Percentiles rank a stretch among this genome's conserved stretches.
Evolutionary conservation across 2,329 filamentous ascomycete genomes (phyloP).

Genomic region (Septoria linicola): DNA sequence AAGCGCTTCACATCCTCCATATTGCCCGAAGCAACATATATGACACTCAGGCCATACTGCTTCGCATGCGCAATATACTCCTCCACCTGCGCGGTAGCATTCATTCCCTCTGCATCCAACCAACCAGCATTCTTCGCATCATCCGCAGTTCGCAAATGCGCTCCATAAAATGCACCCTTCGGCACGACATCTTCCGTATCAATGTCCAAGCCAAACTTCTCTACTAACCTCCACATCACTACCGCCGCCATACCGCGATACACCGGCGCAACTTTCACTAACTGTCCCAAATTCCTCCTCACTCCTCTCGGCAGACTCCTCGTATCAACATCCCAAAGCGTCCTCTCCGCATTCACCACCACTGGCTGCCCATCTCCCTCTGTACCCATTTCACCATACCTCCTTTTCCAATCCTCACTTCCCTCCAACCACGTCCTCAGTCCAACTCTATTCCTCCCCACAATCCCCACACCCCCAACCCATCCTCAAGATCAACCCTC

Average conservation of each 20-base stretch:
- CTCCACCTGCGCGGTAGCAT: conserved; percentile 41
- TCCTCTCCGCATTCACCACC: conserved; percentile 33
- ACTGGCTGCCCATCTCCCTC: conserved; percentile 12
- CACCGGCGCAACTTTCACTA: conserved; percentile 30
- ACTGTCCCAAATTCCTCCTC: conserved; percentile 33
- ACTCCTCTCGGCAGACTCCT: conserved; percentile 25
- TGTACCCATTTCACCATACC: conserved; percentile 9
- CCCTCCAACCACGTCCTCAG: conserved; percentile 29
- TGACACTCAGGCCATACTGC: conserved; percentile 33
- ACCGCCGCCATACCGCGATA: conserved; percentile 38
- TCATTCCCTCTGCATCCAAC: conserved; percentile 30
- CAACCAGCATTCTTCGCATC: conserved; percentile 40
- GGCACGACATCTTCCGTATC: conserved; percentile 34
- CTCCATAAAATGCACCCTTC: conserved; percentile 40
- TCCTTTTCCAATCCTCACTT: conserved; percentile 10
- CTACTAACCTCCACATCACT: conserved; percentile 35
- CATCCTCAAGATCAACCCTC: conserved; percentile 28
- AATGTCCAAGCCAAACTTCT: conserved; percentile 30
- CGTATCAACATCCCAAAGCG: conserved; percentile 36
- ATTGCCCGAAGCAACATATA: conserved; percentile 50
- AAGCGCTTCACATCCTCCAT: conserved; percentile 42
- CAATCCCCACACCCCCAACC: conserved; percentile 14
- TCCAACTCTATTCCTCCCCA: conserved; percentile 17
- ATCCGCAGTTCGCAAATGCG: conserved; percentile 41
- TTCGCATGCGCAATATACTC: conserved; percentile 41